These are phyloP conservation scores for Kalmusia sp. DNA, from an alignment of 2,329 filamentous ascomycete species.

Conservation along the genomic window DNA sequence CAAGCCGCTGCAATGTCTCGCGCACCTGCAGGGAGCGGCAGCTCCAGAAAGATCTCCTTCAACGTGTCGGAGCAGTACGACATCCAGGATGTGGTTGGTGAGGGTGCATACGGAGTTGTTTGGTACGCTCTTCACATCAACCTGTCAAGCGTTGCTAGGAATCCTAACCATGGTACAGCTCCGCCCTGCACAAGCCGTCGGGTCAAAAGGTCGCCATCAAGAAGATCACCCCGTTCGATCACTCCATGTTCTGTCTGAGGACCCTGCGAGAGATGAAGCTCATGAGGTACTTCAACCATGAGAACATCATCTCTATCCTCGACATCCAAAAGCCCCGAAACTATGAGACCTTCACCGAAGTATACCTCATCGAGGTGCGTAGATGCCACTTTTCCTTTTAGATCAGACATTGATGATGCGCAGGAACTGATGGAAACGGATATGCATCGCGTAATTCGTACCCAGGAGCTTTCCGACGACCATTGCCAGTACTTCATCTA, in stretches of 20 bases:
- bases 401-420: conserved; percentile 16
- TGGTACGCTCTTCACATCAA: conserved; percentile 70
- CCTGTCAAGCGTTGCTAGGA: conserved; percentile 1
- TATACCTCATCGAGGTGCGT: conserved; percentile 92
- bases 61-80: conserved; percentile 99
- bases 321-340: conserved; percentile 98
- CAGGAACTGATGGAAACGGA: conserved; percentile 99
- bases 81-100: conserved; percentile 98
- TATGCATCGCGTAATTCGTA: conserved; percentile 98
- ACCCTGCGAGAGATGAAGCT: conserved; percentile 99
- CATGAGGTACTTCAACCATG: conserved; percentile 97
- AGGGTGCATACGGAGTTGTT: conserved; percentile 97
- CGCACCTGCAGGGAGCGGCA: conserved; percentile 51
- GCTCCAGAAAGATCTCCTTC: conserved; percentile 94
- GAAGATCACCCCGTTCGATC: conserved; percentile 99
- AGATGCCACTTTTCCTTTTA: background rate
- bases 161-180: conserved; percentile 63
- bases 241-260: conserved; percentile 97
- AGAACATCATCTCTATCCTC: conserved; percentile 99
- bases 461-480: conserved; percentile 97
- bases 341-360: conserved; percentile 95
- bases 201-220: conserved; percentile 99
- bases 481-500: conserved; percentile 99
- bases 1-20: conserved; percentile 42
- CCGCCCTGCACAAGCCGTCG: conserved; percentile 96